Conservation (phyloP, 1,284 basidiomycete genomes). For the Cutaneotrichosporon spelunceum region DNA sequence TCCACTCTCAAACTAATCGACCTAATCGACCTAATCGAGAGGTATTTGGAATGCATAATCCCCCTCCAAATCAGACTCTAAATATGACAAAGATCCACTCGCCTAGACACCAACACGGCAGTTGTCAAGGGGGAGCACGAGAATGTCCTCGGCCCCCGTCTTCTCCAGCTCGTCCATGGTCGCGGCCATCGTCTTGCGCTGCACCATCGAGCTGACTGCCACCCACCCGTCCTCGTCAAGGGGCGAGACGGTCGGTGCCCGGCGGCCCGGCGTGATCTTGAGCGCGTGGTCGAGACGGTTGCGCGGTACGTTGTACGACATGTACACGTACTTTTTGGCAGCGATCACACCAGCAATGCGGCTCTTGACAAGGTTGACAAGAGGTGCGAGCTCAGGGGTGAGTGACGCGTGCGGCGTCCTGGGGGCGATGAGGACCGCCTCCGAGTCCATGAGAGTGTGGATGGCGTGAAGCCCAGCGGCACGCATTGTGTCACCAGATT, state of each 20-base stretch:
- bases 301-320: slow-evolving; percentile 85
- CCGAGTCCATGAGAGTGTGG: slow-evolving; percentile 77
- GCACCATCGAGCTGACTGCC: slow-evolving; percentile 88
- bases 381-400: slow-evolving; percentile 54
- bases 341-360: slow-evolving; percentile 93
- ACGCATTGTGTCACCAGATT: slow-evolving; percentile 99
- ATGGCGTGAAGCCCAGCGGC: slow-evolving; percentile 94
- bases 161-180: slow-evolving; percentile 86
- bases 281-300: slow-evolving; percentile 63
- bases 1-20: neutral
- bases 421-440: slow-evolving; percentile 92
- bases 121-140: slow-evolving; percentile 87
- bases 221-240: slow-evolving; percentile 80
- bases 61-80: neutral
- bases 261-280: slow-evolving; percentile 78
- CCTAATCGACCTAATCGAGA: too few species aligned
- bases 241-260: slow-evolving; percentile 85
- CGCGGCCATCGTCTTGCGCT: slow-evolving; percentile 73
- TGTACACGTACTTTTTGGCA: slow-evolving; percentile 79
- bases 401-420: slow-evolving; percentile 63
- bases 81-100: neutral
- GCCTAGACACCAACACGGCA: slow-evolving; percentile 71
- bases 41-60: neutral
- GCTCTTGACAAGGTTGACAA: slow-evolving; percentile 77
- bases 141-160: slow-evolving; percentile 83